Evolutionary conservation across 2,329 filamentous ascomycete species (phyloP), one percentile per base, ranked within the genome.

Genomic region (Rhynchosporium secalis): DNA sequence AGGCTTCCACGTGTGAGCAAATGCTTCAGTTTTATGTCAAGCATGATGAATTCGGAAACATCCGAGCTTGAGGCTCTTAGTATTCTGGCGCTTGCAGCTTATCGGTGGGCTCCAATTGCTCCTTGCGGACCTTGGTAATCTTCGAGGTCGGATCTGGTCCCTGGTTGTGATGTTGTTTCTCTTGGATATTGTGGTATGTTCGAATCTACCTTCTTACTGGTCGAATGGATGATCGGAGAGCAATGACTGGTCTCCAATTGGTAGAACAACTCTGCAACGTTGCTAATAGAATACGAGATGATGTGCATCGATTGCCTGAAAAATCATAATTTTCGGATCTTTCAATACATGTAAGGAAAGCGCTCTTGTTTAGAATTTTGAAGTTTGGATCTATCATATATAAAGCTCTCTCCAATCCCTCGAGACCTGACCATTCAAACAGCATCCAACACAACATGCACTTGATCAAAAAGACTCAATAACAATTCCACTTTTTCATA

Each of bases 271-370:
- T 36, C 5, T 36, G 33, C 33, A 36, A 36, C 28, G 10, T 12
- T 8, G 46, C 46, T 48, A 9, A 26, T 13, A 5, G 8, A 52
- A 52, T 52, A 40, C 49, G 49, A 52, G 31, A 36, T 38, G 1
- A 52, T 52, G 33, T 40, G 7, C 38, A 52, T 52, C 49, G 26
- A 15, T 40, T 52, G 31, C 49, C 49, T 52, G 31, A 52, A 52
- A 15, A 52, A 38, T 28, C 15, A 20, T 52, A 40, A 15, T 26
- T n/a, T 26, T 28, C n/a, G 15, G 0, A 26, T 52, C 4, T 6
- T 12, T 13, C 49, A 38, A 38, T 6, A n/a, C n/a, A 15, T n/a
- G 20, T 38, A 4, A 13, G 13, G 12, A 31, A 28, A 36, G 33
- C 5, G 33, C 33, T 20, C 4, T 46, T 13, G 7, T 40, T 7